These are phyloP conservation scores for Cercospora sojina DNA, from an alignment of 2,329 filamentous ascomycete genomes.

Conservation along the genomic window DNA sequence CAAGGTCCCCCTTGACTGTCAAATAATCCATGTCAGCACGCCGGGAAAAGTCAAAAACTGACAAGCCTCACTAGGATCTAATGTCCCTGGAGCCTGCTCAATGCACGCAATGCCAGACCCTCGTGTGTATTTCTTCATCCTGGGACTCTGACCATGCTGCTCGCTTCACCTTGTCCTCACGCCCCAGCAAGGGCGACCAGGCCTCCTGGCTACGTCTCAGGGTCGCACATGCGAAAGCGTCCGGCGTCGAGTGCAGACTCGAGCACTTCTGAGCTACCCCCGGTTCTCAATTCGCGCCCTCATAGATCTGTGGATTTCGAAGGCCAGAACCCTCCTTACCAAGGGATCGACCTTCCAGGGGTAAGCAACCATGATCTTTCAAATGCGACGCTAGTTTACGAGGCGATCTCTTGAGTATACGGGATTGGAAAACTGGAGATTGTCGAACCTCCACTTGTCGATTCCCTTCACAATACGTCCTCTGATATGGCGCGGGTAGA, in stretches of 20 bases:
- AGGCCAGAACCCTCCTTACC: background rate
- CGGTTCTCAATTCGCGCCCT: background rate
- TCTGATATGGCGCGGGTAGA: background rate
- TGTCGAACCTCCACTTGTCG: background rate
- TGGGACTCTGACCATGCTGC: background rate
- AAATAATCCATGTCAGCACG: background rate
- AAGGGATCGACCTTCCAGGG: background rate
- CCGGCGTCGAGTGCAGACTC: background rate
- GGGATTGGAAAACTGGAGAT: background rate
- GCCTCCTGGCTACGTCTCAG: background rate
- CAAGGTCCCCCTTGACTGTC: background rate
- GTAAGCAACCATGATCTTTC: background rate
- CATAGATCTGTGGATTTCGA: background rate
- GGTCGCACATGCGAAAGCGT: background rate
- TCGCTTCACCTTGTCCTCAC: background rate
- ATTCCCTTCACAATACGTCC: background rate
- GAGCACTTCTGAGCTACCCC: background rate
- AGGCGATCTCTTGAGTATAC: background rate
- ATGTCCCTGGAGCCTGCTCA: conserved; percentile 1
- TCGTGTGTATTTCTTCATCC: background rate
- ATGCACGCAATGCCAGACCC: conserved; percentile 7
- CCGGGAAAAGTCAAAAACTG: conserved; percentile 12
- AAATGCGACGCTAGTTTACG: background rate
- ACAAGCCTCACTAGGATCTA: conserved; percentile 7
- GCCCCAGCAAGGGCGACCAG: background rate